phyloP scores from a whole-genome alignment of 2,329 filamentous ascomycete species.

The Pseudogymnoascus sp. region DNA sequence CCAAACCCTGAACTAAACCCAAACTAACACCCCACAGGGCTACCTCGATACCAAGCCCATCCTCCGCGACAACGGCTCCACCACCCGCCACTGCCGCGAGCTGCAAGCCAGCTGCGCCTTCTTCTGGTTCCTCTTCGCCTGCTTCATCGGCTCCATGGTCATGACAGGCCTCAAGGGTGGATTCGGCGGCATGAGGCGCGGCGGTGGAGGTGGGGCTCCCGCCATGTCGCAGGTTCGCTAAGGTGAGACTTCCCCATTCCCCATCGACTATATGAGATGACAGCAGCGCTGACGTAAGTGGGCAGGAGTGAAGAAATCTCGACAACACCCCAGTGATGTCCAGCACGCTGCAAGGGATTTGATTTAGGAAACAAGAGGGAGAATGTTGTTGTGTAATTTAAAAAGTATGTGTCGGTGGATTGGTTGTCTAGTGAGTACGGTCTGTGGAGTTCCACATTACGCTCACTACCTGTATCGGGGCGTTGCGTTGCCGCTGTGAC shows the following conservation, averaged over 20 bases:
- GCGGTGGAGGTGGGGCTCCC: conserved; percentile 37
- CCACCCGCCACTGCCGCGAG: conserved; percentile 62
- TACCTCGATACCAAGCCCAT: conserved; percentile 47
- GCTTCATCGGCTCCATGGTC: conserved; percentile 50
- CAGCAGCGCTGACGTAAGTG: background rate
- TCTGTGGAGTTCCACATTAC: background rate
- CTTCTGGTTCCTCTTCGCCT: conserved; percentile 69
- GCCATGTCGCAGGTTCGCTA: conserved; percentile 45
- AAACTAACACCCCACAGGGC: conserved; percentile 24
- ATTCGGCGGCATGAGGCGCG: conserved; percentile 39
- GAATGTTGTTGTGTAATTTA: background rate
- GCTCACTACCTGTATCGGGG: background rate
- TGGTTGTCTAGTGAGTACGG: conserved; percentile 3
- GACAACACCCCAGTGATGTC: background rate
- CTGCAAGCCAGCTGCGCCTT: conserved; percentile 69
- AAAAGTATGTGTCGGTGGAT: conserved; percentile 8
- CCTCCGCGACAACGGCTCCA: conserved; percentile 50
- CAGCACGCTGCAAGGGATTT: background rate
- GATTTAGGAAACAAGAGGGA: background rate
- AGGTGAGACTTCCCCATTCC: background rate
- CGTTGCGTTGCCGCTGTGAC: background rate
- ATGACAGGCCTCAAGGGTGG: conserved; percentile 34
- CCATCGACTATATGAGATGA: background rate
- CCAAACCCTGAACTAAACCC: background rate
- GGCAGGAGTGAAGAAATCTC: background rate